Percentiles rank a stretch among this genome's conserved stretches.
These are phyloP conservation scores for Cladosporium sp. DNA, from an alignment of 2,329 filamentous ascomycete species.

Conservation along the genomic window DNA sequence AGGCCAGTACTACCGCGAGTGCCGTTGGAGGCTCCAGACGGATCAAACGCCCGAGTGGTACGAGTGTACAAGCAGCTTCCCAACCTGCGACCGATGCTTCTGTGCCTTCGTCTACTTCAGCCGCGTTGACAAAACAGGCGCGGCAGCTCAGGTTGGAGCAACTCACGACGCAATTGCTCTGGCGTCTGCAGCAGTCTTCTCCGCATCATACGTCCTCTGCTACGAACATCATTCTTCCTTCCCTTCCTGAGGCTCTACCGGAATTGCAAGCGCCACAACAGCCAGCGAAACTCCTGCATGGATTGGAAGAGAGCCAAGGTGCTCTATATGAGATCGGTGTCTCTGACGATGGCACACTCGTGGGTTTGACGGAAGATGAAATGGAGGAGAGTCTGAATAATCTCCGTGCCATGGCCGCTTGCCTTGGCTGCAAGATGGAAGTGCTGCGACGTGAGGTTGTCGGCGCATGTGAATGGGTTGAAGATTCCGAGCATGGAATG, in stretches of 20 bases:
- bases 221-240: constrained; percentile 71
- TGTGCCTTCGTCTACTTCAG: neutral
- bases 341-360: constrained; percentile 86
- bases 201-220: constrained; percentile 83
- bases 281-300: constrained; percentile 61
- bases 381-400: constrained; percentile 88
- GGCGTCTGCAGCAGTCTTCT: constrained; percentile 92
- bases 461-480: constrained; percentile 76
- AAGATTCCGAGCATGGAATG: constrained; percentile 36
- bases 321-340: constrained; percentile 96
- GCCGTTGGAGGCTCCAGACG: constrained; percentile 56
- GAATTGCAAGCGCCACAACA: constrained; percentile 58
- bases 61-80: constrained; percentile 31
- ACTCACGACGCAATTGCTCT: constrained; percentile 89
- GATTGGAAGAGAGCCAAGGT: constrained; percentile 88
- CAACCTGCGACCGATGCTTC: constrained; percentile 22
- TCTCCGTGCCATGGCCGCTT: constrained; percentile 85
- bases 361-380: constrained; percentile 86
- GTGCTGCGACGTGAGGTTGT: constrained; percentile 80
- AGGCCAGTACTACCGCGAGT: constrained; percentile 65
- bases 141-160: constrained; percentile 85
- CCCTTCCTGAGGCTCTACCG: constrained; percentile 66
- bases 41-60: constrained; percentile 32
- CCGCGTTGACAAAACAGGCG: constrained; percentile 61
- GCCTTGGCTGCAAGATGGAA: constrained; percentile 81